Evolutionary conservation across 2,329 filamentous ascomycete genomes (phyloP).

Genomic region (Trichophyton schoenleinii): DNA sequence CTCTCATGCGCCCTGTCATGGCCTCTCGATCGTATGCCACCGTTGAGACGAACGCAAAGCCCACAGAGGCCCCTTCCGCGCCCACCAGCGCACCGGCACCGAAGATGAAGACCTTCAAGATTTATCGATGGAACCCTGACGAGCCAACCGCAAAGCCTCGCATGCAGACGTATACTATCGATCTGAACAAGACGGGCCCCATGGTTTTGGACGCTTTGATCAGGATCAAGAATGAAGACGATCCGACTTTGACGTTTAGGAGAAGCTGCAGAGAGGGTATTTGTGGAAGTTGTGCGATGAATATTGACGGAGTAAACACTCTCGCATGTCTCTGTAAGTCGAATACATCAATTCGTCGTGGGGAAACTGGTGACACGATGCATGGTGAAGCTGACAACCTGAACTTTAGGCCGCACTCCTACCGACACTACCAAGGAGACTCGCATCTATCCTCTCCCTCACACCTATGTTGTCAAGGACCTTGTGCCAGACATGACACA

Average conservation of each 20-base stretch:
- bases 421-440: conserved; percentile 66
- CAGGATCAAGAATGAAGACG: conserved; percentile 97
- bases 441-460: conserved; percentile 94
- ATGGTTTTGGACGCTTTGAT: conserved; percentile 97
- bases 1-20: conserved; percentile 30
- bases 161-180: conserved; percentile 91
- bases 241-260: conserved; percentile 92
- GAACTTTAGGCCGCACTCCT: conserved; percentile 69
- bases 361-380: not conserved
- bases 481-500: conserved; percentile 93
- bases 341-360: not conserved
- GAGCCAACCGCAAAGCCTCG: conserved; percentile 79
- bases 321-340: conserved; percentile 81
- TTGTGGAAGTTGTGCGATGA: conserved; percentile 98
- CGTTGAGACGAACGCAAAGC: conserved; percentile 23
- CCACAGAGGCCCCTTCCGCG: conserved; percentile 36
- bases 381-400: not conserved
- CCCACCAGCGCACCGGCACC: conserved; percentile 50
- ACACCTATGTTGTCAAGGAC: conserved; percentile 99
- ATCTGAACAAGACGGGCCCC: conserved; percentile 96
- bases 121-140: conserved; percentile 98
- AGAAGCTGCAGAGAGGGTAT: conserved; percentile 96
- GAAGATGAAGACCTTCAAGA: conserved; percentile 84
- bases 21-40: conserved; percentile 37
- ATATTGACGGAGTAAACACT: conserved; percentile 98